Base-by-base conservation (phyloP, 257 asterid species). In the Perilla frutescens region DNA sequence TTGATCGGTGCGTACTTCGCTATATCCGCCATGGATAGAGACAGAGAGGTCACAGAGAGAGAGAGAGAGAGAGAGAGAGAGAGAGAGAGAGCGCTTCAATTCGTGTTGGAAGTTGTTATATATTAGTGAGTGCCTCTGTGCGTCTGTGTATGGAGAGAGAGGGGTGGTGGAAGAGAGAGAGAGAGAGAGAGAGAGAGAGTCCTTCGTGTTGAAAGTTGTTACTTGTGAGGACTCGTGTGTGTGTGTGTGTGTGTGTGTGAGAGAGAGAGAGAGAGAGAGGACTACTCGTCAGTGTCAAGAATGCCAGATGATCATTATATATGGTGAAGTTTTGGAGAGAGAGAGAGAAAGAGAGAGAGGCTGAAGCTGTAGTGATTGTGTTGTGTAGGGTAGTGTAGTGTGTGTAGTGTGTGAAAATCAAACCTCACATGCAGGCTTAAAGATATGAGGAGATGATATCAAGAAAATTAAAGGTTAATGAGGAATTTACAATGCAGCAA, bases 1-100 rank as follows among this genome's bases (percentile, higher is more conserved):
- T 77, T 84, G 26, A 86, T 74, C n/a, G 91, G 85, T 14, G 78
- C 79, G 69, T 85, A 89, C 79, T 93, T 89, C 6, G 88, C 71
- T 47, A 81, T 68, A 66, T 81, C 96, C 41, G 91, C 91, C 96
- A 92, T 92, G 7, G 48, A 37, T 34, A 41, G 37, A 43, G 69
- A 26, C 54, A 64, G 41, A 44, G 70, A 45, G 70, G 61, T 20
- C 26, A 20, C 0, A 55, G 37, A 55, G n/a, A 61, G 13, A 39
- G 11, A 55, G 58, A 53, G 26, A 53, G 8, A 20, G 26, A 64
- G 55, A 44, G 70, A 45, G 70, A 20, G 26, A 55, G 37, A 55
- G 26, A 64, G 55, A 44, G 70, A 45, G 70, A 20, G 26, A 55
- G 37, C 26, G 26, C 26, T 20, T 20, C 26, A 20, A 7, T 0